phyloP scores from a whole-genome alignment of 2,329 filamentous ascomycete genomes.

The Calonectria hongkongensis region DNA sequence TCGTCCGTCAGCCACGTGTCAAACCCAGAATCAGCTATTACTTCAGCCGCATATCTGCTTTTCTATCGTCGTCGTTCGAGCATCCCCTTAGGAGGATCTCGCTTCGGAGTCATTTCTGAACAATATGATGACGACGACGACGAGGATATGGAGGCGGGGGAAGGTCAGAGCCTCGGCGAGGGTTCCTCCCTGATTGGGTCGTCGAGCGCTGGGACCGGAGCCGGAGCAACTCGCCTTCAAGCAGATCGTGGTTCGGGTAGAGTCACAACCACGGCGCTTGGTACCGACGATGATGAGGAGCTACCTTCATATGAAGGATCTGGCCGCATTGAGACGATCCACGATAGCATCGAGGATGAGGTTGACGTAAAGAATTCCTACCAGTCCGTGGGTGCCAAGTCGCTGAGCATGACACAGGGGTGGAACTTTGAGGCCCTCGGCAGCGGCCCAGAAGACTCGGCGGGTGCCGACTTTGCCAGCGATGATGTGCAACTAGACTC shows the following conservation, averaged over 20 bases:
- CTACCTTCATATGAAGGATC: constrained; percentile 59
- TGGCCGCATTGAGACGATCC: constrained; percentile 55
- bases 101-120: constrained; percentile 82
- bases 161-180: constrained; percentile 89
- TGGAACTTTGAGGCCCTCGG: constrained; percentile 69
- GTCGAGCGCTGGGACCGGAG: constrained; percentile 90
- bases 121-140: constrained; percentile 72
- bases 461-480: constrained; percentile 62
- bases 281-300: constrained; percentile 56
- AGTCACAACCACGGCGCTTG: constrained; percentile 55
- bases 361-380: constrained; percentile 63
- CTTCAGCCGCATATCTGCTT: constrained; percentile 89
- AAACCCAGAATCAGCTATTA: constrained; percentile 79
- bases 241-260: constrained; percentile 74
- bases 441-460: constrained; percentile 57
- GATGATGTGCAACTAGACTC: constrained; percentile 66
- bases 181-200: constrained; percentile 91
- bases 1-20: constrained; percentile 79
- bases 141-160: constrained; percentile 77
- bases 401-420: constrained; percentile 59
- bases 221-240: constrained; percentile 82
- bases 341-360: constrained; percentile 70
- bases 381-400: constrained; percentile 53
- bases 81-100: constrained; percentile 85
- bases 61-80: constrained; percentile 94